Conservation (phyloP, 331 rosid species). For the Rhamnella rubrinervis region DNA sequence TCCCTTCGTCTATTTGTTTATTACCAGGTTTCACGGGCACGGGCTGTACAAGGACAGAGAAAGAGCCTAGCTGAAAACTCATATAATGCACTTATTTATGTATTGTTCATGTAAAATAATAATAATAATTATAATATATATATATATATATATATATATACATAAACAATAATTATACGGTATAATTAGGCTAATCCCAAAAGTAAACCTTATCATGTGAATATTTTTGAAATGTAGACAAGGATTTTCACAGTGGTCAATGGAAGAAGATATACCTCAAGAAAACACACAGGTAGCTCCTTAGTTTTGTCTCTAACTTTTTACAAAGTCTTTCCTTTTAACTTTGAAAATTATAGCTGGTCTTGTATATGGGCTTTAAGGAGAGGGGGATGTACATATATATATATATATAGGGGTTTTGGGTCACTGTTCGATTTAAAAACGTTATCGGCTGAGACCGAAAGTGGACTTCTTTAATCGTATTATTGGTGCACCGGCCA, state of each 20-base stretch:
- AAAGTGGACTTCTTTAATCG: constrained; percentile 18
- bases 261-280: neutral
- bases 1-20: neutral
- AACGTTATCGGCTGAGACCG: constrained; percentile 6
- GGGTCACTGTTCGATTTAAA: constrained; percentile 6
- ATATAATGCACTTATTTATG: too few species aligned
- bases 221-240: too few species aligned
- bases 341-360: neutral
- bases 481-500: neutral
- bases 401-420: neutral
- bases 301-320: neutral
- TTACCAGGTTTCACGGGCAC: constrained; percentile 17
- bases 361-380: neutral
- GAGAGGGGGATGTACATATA: neutral
- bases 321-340: neutral
- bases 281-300: neutral
- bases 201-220: too few species aligned
- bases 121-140: too few species aligned
- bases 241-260: neutral
- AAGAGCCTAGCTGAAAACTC: too few species aligned
- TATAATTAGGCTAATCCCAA: too few species aligned
- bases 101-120: too few species aligned
- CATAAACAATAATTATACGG: too few species aligned
- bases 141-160: too few species aligned
- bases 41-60: too few species aligned